Evolutionary conservation across 106 monocot species (phyloP).

Genomic region (Phalaenopsis equestris): DNA sequence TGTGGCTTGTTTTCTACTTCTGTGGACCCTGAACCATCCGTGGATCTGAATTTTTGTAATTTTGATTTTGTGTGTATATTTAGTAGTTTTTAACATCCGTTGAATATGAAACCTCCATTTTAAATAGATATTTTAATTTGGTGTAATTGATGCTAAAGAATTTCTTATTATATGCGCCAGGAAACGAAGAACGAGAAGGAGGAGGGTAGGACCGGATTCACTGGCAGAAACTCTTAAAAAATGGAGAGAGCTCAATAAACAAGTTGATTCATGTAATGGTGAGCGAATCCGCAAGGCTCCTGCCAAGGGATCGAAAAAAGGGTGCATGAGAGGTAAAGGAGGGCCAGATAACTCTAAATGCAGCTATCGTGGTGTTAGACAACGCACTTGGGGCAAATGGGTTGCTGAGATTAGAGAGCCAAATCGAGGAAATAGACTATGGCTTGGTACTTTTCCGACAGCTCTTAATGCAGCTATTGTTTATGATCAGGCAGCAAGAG

Average conservation of each 20-base stretch:
- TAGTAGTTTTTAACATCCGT: too few relatives aligned
- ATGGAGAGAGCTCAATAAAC: conserved; percentile 10
- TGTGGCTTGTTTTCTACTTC: too few relatives aligned
- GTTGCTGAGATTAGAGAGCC: conserved; percentile 90
- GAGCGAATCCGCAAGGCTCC: conserved; percentile 23
- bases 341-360: conserved; percentile 71
- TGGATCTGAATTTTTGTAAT: too few relatives aligned
- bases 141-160: too few relatives aligned
- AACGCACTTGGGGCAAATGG: conserved; percentile 92
- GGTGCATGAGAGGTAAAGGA: conserved; percentile 82
- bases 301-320: conserved; percentile 78
- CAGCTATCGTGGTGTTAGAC: conserved; percentile 69
- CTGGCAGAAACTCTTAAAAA: not conserved
- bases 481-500: conserved; percentile 74
- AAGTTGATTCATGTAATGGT: too few relatives aligned
- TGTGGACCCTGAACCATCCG: too few relatives aligned
- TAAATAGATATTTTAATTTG: too few relatives aligned
- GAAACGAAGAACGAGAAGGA: not conserved
- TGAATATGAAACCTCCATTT: too few relatives aligned
- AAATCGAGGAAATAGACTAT: conserved; percentile 50
- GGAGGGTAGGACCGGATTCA: not conserved
- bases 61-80: too few relatives aligned
- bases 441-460: conserved; percentile 79
- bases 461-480: conserved; percentile 58
- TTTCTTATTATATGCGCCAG: too few relatives aligned